Base-by-base conservation (phyloP, 2,329 filamentous ascomycete species). In the Mollisiaceae sp. region DNA sequence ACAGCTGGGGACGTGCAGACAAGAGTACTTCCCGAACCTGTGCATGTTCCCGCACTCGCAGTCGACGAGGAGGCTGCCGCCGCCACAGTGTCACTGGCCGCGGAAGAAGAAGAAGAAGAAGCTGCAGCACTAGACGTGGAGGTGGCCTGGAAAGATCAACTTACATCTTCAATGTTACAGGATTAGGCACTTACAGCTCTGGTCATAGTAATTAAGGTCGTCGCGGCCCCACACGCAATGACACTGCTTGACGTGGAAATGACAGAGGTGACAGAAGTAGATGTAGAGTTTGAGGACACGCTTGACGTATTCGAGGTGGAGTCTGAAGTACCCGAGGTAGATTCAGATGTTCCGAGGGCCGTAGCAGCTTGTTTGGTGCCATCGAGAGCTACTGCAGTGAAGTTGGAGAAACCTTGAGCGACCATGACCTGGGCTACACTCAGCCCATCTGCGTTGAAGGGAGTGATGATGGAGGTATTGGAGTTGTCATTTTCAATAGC, bases 391-490 rank as follows among this genome's bases (percentile, higher is more conserved):
- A 70, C 71, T n/a, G 70, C 74, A 2, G 84, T 86, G 70, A 91
- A 88, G 77, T 87, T 87, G 69, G 81, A 80, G 73, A 91, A 89
- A 11, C 89, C 89, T 62, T 88, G 82, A 27, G 84, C 85, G 57
- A 78, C 78, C 78, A 89, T 82, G 65, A 91, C 78, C 64, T 90
- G 83, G 24, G 89, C 89, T 35, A 91, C 85, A 67, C 86, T 89
- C 70, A 89, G 75, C n/a, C 89, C 88, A 60, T 75, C 76, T 15
- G 87, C 87, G 54, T 82, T 76, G 56, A 91, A 86, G 3, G 89
- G 87, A 3, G 77, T 81, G 20, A 74, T 75, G 55, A 83, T 75
- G 4, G 85, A 89, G 27, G 77, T 76, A 1, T 77, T 78, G 18
- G 87, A 86, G 75, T 89, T 85, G 66, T 85, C 83, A 67, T 90